Percentiles rank a stretch among this genome's conserved stretches.
Conservation (phyloP, 306 rosid genomes). For the Citrullus mucosospermus region DNA sequence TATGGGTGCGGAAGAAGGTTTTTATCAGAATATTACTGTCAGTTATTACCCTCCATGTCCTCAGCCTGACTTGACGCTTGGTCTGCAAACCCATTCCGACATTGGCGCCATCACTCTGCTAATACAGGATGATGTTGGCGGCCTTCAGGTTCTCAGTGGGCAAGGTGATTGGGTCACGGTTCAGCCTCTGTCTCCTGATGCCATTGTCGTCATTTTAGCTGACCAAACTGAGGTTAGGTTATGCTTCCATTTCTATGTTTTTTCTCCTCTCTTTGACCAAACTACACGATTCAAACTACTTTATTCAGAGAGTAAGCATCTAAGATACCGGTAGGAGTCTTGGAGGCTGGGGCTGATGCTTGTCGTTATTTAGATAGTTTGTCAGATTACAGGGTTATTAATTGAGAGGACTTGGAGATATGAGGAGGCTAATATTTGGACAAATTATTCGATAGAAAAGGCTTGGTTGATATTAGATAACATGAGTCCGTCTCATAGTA, state of each 20-base stretch:
- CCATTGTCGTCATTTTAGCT: slow-evolving; percentile 68
- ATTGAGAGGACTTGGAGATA: background rate
- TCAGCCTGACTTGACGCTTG: slow-evolving; percentile 76
- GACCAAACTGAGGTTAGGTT: slow-evolving; percentile 95
- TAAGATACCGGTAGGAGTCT: background rate
- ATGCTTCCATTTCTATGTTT: background rate
- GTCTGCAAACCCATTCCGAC: slow-evolving; percentile 85
- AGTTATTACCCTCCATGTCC: slow-evolving; percentile 89
- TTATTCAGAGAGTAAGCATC: background rate
- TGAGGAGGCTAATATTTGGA: background rate
- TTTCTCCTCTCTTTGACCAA: background rate
- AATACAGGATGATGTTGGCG: slow-evolving; percentile 77
- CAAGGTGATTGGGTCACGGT: slow-evolving; percentile 51
- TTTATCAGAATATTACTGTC: slow-evolving; percentile 73
- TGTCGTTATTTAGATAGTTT: background rate
- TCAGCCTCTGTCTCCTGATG: slow-evolving; percentile 37
- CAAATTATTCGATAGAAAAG: background rate
- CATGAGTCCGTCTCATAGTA: no score
- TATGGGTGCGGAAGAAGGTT: slow-evolving; percentile 24
- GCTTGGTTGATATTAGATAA: background rate
- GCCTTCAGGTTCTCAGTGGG: slow-evolving; percentile 58
- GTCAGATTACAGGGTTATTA: background rate
- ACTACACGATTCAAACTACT: background rate
- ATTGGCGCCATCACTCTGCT: slow-evolving; percentile 65
- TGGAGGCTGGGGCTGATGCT: background rate